Base-by-base conservation (phyloP, 352 stramenopile genomes). In the Phytophthora hybrid region DNA sequence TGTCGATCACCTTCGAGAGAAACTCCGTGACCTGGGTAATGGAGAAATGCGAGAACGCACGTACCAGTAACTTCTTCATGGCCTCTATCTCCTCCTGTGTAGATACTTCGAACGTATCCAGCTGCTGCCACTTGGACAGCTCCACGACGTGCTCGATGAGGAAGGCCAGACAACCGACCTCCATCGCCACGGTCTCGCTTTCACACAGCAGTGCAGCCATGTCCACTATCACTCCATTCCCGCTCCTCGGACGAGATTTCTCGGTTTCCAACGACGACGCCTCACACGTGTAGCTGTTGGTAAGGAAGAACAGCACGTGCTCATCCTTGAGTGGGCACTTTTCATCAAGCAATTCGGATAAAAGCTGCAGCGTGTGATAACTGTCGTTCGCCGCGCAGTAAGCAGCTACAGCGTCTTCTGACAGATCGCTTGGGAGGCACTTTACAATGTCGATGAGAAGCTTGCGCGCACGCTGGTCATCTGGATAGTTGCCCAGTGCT, bases 291-390 rank as follows among this genome's bases (percentile, higher is more conserved):
- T 78, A 82, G 57, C 76, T 78, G 53, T 82, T 90, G 5, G 86
- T 76, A 7, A 93, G 77, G 64, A 93, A 91, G 56, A 90, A 80
- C 61, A 92, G 71, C 3, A 89, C 58, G 14, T 92, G 81, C 2
- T 90, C 76, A 58, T 93, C 84, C 5, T 74, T 79, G 0, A 93
- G 57, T 54, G 78, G 69, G 8, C 74, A 75, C 13, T 79, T 61
- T 39, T 63, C 52, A 54, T 66, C 56, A 29, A 88, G 8, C 14
- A 91, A 53, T 16, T 77, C 66, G 6, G 77, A 64, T 37, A 93
- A 66, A 58, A 92, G 54, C 31, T 81, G 62, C 18, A 90, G 13
- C 18, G 74, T 72, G 26, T 85, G 63, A 1, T 75, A 46, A 0
- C 66, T 56, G 49, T 82, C 56, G 10, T 80, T 82, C 13, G 78